Base-by-base conservation (phyloP, 176 grass and related monocot species). In the Zizania latifolia region DNA sequence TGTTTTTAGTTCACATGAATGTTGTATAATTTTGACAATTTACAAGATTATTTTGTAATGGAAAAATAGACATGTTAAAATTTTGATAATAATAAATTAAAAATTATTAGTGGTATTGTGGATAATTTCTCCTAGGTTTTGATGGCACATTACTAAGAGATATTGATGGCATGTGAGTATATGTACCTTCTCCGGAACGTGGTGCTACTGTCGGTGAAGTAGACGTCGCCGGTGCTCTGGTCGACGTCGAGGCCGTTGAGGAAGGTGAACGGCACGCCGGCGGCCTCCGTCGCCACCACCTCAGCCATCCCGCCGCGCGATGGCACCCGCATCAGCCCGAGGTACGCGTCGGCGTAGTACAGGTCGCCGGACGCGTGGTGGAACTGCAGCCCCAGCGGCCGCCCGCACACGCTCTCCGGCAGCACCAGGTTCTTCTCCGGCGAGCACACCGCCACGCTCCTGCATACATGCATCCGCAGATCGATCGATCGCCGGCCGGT, bases 121-220 rank as follows among this genome's bases (percentile, higher is more conserved):
- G n/a, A n/a, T n/a, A n/a, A n/a, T n/a, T n/a, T n/a, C n/a, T n/a
- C n/a, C n/a, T n/a, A n/a, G n/a, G n/a, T n/a, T n/a, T n/a, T n/a
- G n/a, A n/a, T n/a, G n/a, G n/a, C n/a, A n/a, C n/a, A n/a, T n/a
- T n/a, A n/a, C n/a, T n/a, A n/a, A n/a, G n/a, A n/a, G n/a, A n/a
- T n/a, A n/a, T n/a, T n/a, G n/a, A n/a, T n/a, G n/a, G n/a, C n/a
- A n/a, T n/a, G n/a, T n/a, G n/a, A n/a, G n/a, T n/a, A 8, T 36
- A 36, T 16, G 2, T 84, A 97, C 94, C 83, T 89, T 51, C 94
- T 91, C n/a, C 58, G 62, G 29, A 34, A 85, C 16, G 64, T 61
- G 54, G 11, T 89, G 88, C 94, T 97, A 69, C 94, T 98, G 26
- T 98, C 91, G 2, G 86, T 92, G 68, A 98, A 98, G 77, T 98